Conservation (phyloP, 2,329 filamentous ascomycete genomes). For the Pseudogymnoascus sp. region DNA sequence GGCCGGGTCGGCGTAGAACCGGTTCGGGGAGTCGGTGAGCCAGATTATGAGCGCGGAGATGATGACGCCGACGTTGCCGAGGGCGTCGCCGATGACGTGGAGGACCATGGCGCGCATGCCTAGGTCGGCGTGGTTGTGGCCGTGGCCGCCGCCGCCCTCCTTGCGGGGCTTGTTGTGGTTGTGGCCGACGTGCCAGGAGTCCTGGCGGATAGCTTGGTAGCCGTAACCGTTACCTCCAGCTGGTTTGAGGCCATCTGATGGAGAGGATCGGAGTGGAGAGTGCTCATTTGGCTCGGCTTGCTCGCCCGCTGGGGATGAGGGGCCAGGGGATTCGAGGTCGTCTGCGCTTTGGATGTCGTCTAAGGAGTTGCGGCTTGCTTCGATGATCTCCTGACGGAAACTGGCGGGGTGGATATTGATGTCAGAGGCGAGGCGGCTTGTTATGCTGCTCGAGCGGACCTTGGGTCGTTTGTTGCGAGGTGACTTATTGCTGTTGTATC, state of each 20-base stretch:
- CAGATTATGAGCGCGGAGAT: conserved; percentile 81
- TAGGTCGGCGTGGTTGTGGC: conserved; percentile 79
- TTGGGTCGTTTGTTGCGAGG: conserved; percentile 21
- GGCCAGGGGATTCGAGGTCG: conserved; percentile 33
- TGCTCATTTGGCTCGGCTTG: conserved; percentile 36
- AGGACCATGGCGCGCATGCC: conserved; percentile 87
- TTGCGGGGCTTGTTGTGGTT: conserved; percentile 74
- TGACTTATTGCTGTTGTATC: conserved; percentile 17
- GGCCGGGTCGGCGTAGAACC: conserved; percentile 81
- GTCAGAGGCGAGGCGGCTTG: conserved; percentile 57
- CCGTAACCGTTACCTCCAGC: neutral
- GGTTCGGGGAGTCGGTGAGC: conserved; percentile 75
- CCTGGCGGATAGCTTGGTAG: conserved; percentile 18
- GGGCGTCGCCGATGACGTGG: conserved; percentile 73
- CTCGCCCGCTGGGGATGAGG: conserved; percentile 32
- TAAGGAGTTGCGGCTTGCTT: conserved; percentile 61
- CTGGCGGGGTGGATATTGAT: conserved; percentile 82
- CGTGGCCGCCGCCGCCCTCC: conserved; percentile 54
- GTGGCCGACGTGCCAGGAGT: conserved; percentile 59
- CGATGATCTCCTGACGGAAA: conserved; percentile 88
- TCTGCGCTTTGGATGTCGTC: conserved; percentile 52
- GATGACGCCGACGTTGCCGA: conserved; percentile 84
- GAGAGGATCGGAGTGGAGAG: conserved; percentile 22
- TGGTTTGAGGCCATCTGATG: neutral
- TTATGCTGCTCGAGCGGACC: conserved; percentile 28